phyloP scores from a whole-genome alignment of 768 basidiomycete species.

The Lactarius hengduanensis region DNA sequence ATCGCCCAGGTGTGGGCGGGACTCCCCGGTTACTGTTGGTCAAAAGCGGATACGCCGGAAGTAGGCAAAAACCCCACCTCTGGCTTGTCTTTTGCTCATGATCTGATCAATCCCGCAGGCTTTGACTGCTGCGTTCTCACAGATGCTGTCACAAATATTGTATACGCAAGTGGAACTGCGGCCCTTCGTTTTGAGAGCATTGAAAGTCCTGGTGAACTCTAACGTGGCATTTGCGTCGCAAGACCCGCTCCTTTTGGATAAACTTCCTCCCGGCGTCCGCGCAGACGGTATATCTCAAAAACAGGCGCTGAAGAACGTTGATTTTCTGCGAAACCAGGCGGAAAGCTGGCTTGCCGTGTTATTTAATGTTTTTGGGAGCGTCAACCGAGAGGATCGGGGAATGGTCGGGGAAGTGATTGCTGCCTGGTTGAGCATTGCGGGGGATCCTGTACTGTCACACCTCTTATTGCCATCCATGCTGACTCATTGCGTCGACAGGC shows the following conservation, averaged over 20 bases:
- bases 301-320: constrained; percentile 65
- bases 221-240: constrained; percentile 55
- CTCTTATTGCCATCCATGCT: constrained; percentile 1
- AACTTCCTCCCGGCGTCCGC: constrained; percentile 33
- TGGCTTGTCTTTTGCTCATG: neutral
- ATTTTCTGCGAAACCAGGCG: constrained; percentile 69
- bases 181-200: constrained; percentile 73
- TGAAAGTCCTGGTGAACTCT: constrained; percentile 81
- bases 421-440: constrained; percentile 82
- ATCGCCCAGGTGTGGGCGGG: constrained; percentile 94
- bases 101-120: constrained; percentile 45
- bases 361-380: constrained; percentile 93
- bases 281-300: constrained; percentile 46
- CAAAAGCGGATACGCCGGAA: constrained; percentile 68
- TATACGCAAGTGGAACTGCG: constrained; percentile 87
- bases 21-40: constrained; percentile 86
- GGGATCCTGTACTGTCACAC: constrained; percentile 38
- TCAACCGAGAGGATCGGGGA: constrained; percentile 68
- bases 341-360: constrained; percentile 95
- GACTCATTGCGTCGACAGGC: constrained; percentile 44
- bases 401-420: constrained; percentile 86
- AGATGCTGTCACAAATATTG: constrained; percentile 89
- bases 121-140: constrained; percentile 73
- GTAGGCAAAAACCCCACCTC: constrained; percentile 39
- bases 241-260: constrained; percentile 34